Evolutionary conservation across 768 basidiomycete species (phyloP), one percentile per base, ranked within the genome.

Genomic region (Xerocomus spinulosus): DNA sequence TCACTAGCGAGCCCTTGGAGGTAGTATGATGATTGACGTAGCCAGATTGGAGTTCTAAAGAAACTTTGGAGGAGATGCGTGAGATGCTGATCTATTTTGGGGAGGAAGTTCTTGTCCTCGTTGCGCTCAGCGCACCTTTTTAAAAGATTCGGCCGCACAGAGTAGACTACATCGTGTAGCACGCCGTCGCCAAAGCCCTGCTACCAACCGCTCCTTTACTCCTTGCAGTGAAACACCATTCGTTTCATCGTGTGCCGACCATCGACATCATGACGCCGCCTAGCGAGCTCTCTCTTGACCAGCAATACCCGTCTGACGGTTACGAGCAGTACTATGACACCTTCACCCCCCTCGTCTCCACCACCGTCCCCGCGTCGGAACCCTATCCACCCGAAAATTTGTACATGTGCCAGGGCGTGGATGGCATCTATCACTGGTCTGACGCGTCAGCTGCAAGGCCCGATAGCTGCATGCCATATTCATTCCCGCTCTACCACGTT

Each of bases 381-480:
- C 55, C 54, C 51, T 59, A 63, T 34, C 50, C 61, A 0, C 52
- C 63, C 17, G 63, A 56, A 54, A 68, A 63, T 47, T 50, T 62
- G 6, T 59, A 53, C 53, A 35, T 65, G 43, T 63, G 53, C 51
- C 63, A 66, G 41, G 63, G 62, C 51, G 29, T 41, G 34, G 55
- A 60, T 33, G 60, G 63, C 46, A 44, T 46, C 42, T 67, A 67
- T 49, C 54, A 49, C 41, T 68, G 55, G 63, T 47, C 53, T 18
- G 60, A 62, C 55, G 63, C 59, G 28, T 35, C 62, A 34, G 38
- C 40, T 20, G 45, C 49, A 38, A 55, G 63, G 58, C 50, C 66
- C 42, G 63, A 63, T 49, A n/a, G 43, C 40, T 55, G 51, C 53
- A 37, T 52, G 53, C 48, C 40, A 30, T 55, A 63, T 50, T 36